A percentile compares a stretch with the other conserved stretches of the same genome.
These are phyloP conservation scores for Yamadazyma sp. DNA, from an alignment of 1,139 yeast genomes.

Conservation along the genomic window DNA sequence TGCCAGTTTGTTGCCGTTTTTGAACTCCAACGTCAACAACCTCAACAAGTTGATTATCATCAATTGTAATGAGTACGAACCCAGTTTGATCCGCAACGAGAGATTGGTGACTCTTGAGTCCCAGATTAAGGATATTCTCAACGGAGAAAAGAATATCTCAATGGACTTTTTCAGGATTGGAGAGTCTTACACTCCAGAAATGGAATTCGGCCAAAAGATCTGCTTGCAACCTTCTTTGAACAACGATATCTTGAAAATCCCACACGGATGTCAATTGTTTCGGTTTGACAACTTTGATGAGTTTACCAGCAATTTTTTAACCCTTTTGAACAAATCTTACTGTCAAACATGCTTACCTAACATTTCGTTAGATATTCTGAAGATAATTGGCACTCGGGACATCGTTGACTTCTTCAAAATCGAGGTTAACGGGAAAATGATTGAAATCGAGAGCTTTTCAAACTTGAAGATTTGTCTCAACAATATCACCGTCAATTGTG, in stretches of 20 bases:
- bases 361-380: constrained; percentile 20
- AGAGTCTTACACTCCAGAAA: constrained; percentile 17
- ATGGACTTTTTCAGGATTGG: constrained; percentile 30
- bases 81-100: constrained; percentile 5
- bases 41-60: constrained; percentile 30
- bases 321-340: constrained; percentile 14
- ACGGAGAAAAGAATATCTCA: constrained; percentile 20
- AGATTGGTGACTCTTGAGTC: constrained; percentile 9
- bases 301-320: constrained; percentile 18
- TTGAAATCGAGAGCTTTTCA: constrained; percentile 16
- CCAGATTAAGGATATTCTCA: constrained; percentile 12
- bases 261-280: constrained; percentile 21
- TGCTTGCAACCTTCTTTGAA: constrained; percentile 18
- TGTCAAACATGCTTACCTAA: constrained; percentile 23
- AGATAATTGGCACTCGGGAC: constrained; percentile 20
- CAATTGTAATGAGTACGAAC: constrained; percentile 20
- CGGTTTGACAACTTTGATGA: constrained; percentile 21
- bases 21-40: constrained; percentile 19
- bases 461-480: constrained; percentile 15
- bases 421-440: constrained; percentile 25
- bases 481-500: constrained; percentile 13
- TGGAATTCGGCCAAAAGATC: constrained; percentile 18
- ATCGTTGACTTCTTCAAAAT: constrained; percentile 20
- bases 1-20: constrained; percentile 30
- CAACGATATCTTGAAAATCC: constrained; percentile 16